These are phyloP conservation scores for Pythium coloratum DNA, from an alignment of 352 stramenopile genomes.

Conservation along the genomic window DNA sequence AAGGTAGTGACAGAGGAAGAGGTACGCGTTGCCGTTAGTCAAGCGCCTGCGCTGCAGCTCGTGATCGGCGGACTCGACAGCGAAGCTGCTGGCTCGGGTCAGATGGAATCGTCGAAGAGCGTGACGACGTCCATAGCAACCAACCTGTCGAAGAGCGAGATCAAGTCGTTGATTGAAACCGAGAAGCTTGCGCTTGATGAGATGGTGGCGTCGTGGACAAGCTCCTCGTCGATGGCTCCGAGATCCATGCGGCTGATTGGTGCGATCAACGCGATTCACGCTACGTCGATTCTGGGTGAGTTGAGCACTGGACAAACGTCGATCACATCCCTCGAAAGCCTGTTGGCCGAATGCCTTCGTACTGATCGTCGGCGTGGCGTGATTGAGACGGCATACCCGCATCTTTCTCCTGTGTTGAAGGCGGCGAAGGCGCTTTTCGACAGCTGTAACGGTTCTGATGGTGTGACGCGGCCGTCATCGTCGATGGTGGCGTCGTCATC, in stretches of 20 bases:
- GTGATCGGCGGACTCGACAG: not conserved
- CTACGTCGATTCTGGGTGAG: not conserved
- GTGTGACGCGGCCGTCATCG: not conserved
- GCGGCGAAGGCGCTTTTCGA: not conserved
- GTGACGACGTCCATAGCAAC: not conserved
- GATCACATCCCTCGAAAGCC: not conserved
- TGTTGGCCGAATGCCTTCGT: not conserved
- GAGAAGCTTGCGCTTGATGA: constrained; percentile 17
- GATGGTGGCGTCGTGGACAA: constrained; percentile 10
- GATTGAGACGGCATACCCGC: constrained; percentile 16
- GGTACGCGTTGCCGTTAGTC: not conserved
- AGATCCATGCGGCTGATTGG: not conserved
- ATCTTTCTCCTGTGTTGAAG: constrained; percentile 5
- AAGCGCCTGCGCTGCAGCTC: not conserved
- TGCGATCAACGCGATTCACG: constrained; percentile 8
- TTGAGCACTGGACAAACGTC: not conserved
- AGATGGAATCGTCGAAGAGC: not conserved
- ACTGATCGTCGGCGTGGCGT: not conserved
- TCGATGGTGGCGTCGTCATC: not conserved
- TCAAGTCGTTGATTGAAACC: constrained; percentile 9
- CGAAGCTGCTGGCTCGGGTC: not conserved
- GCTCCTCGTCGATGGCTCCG: not conserved
- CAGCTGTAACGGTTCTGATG: not conserved
- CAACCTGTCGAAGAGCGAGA: not conserved
- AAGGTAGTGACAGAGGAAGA: not conserved